Percentiles rank a stretch among this genome's conserved stretches.
Evolutionary conservation across 2,329 filamentous ascomycete species (phyloP).

Genomic region (Aureobasidium musti): DNA sequence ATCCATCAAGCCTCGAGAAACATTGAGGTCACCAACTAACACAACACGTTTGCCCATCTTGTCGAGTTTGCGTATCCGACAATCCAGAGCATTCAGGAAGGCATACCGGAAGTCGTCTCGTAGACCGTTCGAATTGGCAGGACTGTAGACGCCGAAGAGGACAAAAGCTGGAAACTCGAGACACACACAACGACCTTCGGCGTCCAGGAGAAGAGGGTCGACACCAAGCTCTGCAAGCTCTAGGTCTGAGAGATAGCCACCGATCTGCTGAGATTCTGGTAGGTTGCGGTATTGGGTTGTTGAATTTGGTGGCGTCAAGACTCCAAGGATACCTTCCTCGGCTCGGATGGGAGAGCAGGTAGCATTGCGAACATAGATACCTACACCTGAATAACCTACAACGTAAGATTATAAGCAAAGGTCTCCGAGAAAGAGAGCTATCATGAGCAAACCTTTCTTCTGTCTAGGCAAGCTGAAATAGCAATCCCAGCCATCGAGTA

Average conservation of each 20-base stretch:
- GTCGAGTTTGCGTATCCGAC: constrained; percentile 79
- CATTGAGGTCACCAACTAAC: constrained; percentile 85
- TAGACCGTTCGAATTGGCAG: constrained; percentile 81
- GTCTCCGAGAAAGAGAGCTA: neutral
- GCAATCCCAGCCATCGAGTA: constrained; percentile 93
- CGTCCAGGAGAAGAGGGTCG: constrained; percentile 75
- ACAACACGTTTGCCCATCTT: constrained; percentile 81
- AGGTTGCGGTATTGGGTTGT: constrained; percentile 72
- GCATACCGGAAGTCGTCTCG: constrained; percentile 78
- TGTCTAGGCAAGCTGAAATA: constrained; percentile 91
- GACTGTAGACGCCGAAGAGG: constrained; percentile 87
- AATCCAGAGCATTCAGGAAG: constrained; percentile 79
- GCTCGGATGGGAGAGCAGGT: constrained; percentile 83
- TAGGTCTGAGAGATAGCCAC: constrained; percentile 74
- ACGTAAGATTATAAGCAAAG: neutral
- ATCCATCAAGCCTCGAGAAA: constrained; percentile 69
- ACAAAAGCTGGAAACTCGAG: constrained; percentile 96
- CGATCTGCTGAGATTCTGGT: constrained; percentile 73
- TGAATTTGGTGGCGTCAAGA: constrained; percentile 72
- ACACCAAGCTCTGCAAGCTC: constrained; percentile 66
- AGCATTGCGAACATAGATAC: constrained; percentile 87
- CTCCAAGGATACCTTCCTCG: constrained; percentile 89
- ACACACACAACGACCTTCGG: constrained; percentile 86
- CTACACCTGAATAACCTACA: constrained; percentile 92
- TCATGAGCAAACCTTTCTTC: constrained; percentile 73